Base-by-base conservation (phyloP, 75 land plant genomes). In the Azolla pinnata region DNA sequence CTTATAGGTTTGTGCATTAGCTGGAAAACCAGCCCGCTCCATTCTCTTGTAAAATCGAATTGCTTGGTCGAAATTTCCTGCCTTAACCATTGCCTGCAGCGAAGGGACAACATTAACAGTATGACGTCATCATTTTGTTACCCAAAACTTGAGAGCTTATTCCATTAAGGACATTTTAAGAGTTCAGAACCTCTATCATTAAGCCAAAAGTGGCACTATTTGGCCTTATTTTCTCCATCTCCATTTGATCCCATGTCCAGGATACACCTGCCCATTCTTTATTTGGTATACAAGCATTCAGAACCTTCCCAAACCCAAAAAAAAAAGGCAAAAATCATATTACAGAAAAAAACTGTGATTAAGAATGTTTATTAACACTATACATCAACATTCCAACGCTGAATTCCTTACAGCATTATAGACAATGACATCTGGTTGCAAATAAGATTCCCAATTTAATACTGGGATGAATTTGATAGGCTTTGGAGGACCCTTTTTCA, bases 101-200 rank as follows among this genome's bases (percentile, higher is more conserved):
- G n/a, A n/a, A n/a, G n/a, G n/a, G n/a, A n/a, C n/a, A n/a, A n/a
- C n/a, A n/a, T n/a, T n/a, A n/a, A n/a, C n/a, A n/a, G n/a, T n/a
- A n/a, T n/a, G n/a, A n/a, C n/a, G n/a, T n/a, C n/a, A n/a, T n/a
- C n/a, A n/a, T n/a, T n/a, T n/a, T n/a, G n/a, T n/a, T n/a, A n/a
- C n/a, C n/a, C n/a, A n/a, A n/a, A n/a, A n/a, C n/a, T n/a, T n/a
- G n/a, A n/a, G n/a, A n/a, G n/a, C n/a, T n/a, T n/a, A n/a, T n/a
- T n/a, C n/a, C n/a, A n/a, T n/a, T n/a, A n/a, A n/a, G n/a, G n/a
- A n/a, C n/a, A n/a, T n/a, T n/a, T n/a, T n/a, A n/a, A n/a, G n/a
- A n/a, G n/a, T n/a, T n/a, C n/a, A n/a, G n/a, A 18, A 87, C 96
- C 83, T 90, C 96, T 75, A 86, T 86, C n/a, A 87, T 76, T 30